Base-by-base conservation (phyloP, 1,284 basidiomycete species). In the Acaromyces ingoldii region DNA sequence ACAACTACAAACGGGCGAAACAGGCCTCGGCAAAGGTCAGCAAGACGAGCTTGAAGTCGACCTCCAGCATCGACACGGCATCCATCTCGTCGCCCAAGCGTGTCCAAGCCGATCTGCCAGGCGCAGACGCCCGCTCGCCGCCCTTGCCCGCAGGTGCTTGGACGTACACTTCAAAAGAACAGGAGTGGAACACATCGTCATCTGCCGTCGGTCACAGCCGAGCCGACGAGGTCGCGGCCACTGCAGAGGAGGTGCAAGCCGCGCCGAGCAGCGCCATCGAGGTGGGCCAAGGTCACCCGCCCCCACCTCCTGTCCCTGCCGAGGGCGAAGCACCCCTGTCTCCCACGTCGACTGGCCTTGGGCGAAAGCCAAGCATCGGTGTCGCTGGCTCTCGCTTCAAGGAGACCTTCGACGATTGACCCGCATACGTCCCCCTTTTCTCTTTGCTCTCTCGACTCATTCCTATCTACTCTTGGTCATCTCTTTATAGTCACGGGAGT, bases 341-440 rank as follows among this genome's bases (percentile, higher is more conserved):
- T 40, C 7, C 9, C 21, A 40, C 38, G 28, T 22, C 17, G 21
- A 11, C 33, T 34, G 13, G 13, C 19, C 33, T 11, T 34, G 33
- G 13, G 13, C 33, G 37, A n/a, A 19, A 46, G 48, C 22, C 21
- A 2, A 52, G 50, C 22, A 52, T 38, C 9, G 50, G 50, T 6
- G 50, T 52, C 7, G 50, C 50, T 17, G 50, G 50, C 15, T 31
- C 26, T 29, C 26, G 33, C 28, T 52, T 52, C 40, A 37, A 34
- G 11, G 50, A 52, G 30, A 45, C 48, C 4, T 52, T 52, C 42
- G 50, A 52, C 46, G 24, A 37, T n/a, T n/a, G n/a, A n/a, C n/a
- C n/a, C n/a, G n/a, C n/a, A n/a, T n/a, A n/a, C n/a, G n/a, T n/a
- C n/a, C n/a, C n/a, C n/a, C n/a, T n/a, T n/a, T n/a, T n/a, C n/a